These are phyloP conservation scores for Moesziomyces antarcticus DNA, from an alignment of 1,284 basidiomycete genomes.

Conservation along the genomic window DNA sequence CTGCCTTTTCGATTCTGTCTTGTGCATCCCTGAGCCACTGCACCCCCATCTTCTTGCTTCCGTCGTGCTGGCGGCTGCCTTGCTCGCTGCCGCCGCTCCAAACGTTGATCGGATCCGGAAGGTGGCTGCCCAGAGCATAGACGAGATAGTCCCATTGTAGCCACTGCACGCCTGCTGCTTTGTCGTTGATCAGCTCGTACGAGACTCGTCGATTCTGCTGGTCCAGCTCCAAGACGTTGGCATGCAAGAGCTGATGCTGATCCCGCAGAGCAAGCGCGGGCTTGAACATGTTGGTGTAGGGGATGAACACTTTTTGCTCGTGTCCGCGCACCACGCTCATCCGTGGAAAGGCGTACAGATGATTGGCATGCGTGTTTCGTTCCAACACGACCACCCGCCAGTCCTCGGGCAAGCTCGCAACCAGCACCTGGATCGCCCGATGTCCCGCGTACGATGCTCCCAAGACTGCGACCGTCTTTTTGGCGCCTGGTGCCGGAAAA, in stretches of 20 bases:
- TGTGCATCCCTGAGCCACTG: slow-evolving; percentile 42
- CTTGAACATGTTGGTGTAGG: slow-evolving; percentile 72
- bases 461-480: slow-evolving; percentile 20
- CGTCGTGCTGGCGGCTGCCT: slow-evolving; percentile 7
- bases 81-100: slow-evolving; percentile 21
- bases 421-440: slow-evolving; percentile 74
- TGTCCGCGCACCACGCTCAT: slow-evolving; percentile 69
- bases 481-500: not conserved
- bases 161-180: slow-evolving; percentile 6
- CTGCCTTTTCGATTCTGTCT: slow-evolving; percentile 22
- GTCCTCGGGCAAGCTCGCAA: slow-evolving; percentile 72
- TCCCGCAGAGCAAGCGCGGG: slow-evolving; percentile 1
- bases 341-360: slow-evolving; percentile 71
- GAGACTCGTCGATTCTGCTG: slow-evolving; percentile 4
- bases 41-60: slow-evolving; percentile 35
- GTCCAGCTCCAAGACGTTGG: slow-evolving; percentile 20
- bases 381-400: slow-evolving; percentile 80
- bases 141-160: slow-evolving; percentile 40
- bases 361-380: slow-evolving; percentile 73
- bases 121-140: slow-evolving; percentile 44
- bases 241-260: slow-evolving; percentile 22
- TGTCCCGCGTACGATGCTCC: slow-evolving; percentile 64
- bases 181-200: slow-evolving; percentile 27
- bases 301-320: slow-evolving; percentile 74
- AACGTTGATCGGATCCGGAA: slow-evolving; percentile 47